These are phyloP conservation scores for Tricholoma furcatifolium DNA, from an alignment of 768 basidiomycete genomes.

Conservation along the genomic window DNA sequence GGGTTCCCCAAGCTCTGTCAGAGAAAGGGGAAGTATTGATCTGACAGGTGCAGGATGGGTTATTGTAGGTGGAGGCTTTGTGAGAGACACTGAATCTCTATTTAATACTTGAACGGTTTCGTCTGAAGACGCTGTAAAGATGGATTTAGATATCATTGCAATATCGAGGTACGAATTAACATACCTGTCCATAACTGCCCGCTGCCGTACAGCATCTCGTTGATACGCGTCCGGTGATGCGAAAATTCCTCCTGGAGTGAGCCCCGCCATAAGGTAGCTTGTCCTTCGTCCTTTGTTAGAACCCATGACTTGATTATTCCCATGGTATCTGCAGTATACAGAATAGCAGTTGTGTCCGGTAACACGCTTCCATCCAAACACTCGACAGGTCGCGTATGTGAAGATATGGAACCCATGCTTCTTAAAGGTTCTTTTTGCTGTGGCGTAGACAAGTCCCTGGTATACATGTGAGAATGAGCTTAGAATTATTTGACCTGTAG, in stretches of 20 bases:
- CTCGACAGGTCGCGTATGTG: slow-evolving; percentile 88
- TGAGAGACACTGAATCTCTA: slow-evolving; percentile 31
- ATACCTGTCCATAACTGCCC: slow-evolving; percentile 89
- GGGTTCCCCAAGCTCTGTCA: slow-evolving; percentile 65
- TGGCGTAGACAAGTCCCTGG: slow-evolving; percentile 64
- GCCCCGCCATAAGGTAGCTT: slow-evolving; percentile 47
- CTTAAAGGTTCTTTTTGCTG: slow-evolving; percentile 39
- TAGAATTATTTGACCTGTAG: background rate
- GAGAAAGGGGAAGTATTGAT: slow-evolving; percentile 64
- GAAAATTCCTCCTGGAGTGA: slow-evolving; percentile 53
- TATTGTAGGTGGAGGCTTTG: slow-evolving; percentile 50
- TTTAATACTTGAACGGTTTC: slow-evolving; percentile 71
- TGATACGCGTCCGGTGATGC: slow-evolving; percentile 83
- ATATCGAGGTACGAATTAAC: background rate
- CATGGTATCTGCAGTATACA: slow-evolving; percentile 92
- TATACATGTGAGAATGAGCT: background rate
- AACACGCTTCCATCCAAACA: slow-evolving; percentile 57
- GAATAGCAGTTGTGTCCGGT: slow-evolving; percentile 43
- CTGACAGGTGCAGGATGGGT: slow-evolving; percentile 66
- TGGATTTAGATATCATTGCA: background rate
- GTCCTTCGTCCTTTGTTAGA: slow-evolving; percentile 43
- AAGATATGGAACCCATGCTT: slow-evolving; percentile 68
- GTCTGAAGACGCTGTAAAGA: slow-evolving; percentile 78
- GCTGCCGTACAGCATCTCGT: slow-evolving; percentile 64
- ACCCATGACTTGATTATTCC: slow-evolving; percentile 85